Base-by-base conservation (phyloP, 2,329 filamentous ascomycete species). In the Gyromitra esculenta region DNA sequence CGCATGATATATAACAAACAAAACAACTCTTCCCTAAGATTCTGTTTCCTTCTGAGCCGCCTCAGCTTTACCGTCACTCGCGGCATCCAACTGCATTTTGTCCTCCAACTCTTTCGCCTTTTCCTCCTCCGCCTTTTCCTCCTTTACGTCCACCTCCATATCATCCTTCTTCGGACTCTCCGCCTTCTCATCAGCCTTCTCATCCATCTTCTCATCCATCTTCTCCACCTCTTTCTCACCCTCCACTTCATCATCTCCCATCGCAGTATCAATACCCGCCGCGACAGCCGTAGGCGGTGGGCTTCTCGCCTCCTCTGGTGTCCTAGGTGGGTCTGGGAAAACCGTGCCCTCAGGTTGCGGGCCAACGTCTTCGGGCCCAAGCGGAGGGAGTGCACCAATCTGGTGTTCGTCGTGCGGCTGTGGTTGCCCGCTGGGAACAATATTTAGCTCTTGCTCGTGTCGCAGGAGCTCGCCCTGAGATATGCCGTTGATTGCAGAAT, bases 291-390 rank as follows among this genome's bases (percentile, higher is more conserved):
- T 9, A 8, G 43, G 31, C 5, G 11, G 60, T 0, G 73, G 73
- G 11, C 73, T 76, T n/a, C 48, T 66, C 35, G 73, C 73, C 1
- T 86, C 84, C 25, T 87, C 86, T 1, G 87, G 86, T 80, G 64
- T 83, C 81, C 63, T 79, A 76, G n/a, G 80, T 25, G 74, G 78
- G 43, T 77, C 75, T 6, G 66, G 79, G 37, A 83, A 87, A 80
- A 48, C 84, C 82, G 64, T 83, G 80, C 62, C 80, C 75, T 57
- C 85, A 83, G 71, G 85, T 83, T 92, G 94, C 8, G 92, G 90
- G 0, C 96, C 96, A 79, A 93, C 91, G 82, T 99, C 96, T 80
- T 92, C 90, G 75, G 94, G 89, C 3, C 94, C 95, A 65, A 98
- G 91, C 80, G 93, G 88, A 39, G 93, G 89, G 0, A 96, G 96